These are phyloP conservation scores for Arxiozyma slooffiae DNA, from an alignment of 1,139 yeast species.

Conservation along the genomic window DNA sequence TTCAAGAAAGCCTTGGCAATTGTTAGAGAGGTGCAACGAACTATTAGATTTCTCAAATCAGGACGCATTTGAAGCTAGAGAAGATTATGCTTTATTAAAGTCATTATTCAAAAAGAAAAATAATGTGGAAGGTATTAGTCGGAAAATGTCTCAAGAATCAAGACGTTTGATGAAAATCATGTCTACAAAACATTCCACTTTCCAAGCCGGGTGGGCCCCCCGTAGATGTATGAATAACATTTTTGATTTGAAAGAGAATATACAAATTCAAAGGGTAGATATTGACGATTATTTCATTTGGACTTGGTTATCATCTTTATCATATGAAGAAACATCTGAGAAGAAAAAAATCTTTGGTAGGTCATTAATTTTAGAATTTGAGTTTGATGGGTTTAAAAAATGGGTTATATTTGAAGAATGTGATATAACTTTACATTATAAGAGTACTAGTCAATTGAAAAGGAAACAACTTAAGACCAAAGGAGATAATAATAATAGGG, in stretches of 20 bases:
- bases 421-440: conserved; percentile 37
- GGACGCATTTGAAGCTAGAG: conserved; percentile 60
- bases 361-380: conserved; percentile 63
- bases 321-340: conserved; percentile 59
- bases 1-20: conserved; percentile 44
- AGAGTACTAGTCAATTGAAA: conserved; percentile 19
- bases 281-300: conserved; percentile 83
- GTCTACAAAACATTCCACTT: conserved; percentile 40
- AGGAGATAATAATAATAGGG: neutral
- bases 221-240: conserved; percentile 8
- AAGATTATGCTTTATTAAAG: conserved; percentile 67
- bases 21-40: conserved; percentile 45
- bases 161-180: conserved; percentile 53
- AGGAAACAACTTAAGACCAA: conserved; percentile 3
- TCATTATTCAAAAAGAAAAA: conserved; percentile 53
- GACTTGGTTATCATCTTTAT: conserved; percentile 79
- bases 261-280: conserved; percentile 52
- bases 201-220: conserved; percentile 35
- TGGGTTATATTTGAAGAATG: conserved; percentile 77
- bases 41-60: conserved; percentile 63
- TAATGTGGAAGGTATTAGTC: conserved; percentile 45
- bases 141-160: conserved; percentile 66
- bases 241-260: conserved; percentile 13
- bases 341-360: conserved; percentile 70
- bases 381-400: conserved; percentile 64